Conservation (phyloP, 139 green algal species). For the Klebsormidium nitens region DNA sequence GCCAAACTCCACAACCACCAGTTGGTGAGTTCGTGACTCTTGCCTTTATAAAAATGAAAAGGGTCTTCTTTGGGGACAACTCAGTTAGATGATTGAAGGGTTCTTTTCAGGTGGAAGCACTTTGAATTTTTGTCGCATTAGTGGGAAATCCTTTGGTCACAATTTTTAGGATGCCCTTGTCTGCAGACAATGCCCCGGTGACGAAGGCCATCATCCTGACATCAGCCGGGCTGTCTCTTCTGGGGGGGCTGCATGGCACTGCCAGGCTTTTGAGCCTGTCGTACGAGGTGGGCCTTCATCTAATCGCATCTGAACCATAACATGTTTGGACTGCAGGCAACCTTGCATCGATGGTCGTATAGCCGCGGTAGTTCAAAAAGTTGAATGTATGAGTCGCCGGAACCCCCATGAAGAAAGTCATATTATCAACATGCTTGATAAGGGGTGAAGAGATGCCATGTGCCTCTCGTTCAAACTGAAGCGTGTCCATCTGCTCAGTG, state of each 20-base stretch:
- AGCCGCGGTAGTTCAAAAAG: neutral
- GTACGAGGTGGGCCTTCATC: slow-evolving; percentile 1
- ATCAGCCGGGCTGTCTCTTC: slow-evolving; percentile 22
- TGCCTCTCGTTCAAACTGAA: slow-evolving; percentile 3
- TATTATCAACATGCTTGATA: neutral
- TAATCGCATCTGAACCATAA: neutral
- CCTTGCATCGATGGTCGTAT: neutral
- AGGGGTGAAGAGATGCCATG: neutral
- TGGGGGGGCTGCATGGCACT: slow-evolving; percentile 4
- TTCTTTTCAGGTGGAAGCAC: neutral
- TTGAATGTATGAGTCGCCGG: neutral
- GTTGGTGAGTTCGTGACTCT: neutral
- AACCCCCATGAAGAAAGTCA: neutral
- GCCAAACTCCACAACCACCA: neutral
- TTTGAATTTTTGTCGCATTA: slow-evolving; percentile 5
- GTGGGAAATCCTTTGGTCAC: neutral
- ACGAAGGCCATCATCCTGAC: slow-evolving; percentile 28
- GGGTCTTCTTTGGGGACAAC: neutral
- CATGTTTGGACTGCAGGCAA: neutral
- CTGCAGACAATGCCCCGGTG: slow-evolving; percentile 30
- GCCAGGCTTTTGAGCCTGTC: slow-evolving; percentile 14
- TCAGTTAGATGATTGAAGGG: slow-evolving; percentile 2
- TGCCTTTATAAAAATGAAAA: neutral
- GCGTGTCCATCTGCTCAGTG: slow-evolving; percentile 8
- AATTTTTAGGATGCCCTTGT: neutral